Conservation (phyloP, 2,329 filamentous ascomycete genomes). For the Meredithiella fracta region DNA sequence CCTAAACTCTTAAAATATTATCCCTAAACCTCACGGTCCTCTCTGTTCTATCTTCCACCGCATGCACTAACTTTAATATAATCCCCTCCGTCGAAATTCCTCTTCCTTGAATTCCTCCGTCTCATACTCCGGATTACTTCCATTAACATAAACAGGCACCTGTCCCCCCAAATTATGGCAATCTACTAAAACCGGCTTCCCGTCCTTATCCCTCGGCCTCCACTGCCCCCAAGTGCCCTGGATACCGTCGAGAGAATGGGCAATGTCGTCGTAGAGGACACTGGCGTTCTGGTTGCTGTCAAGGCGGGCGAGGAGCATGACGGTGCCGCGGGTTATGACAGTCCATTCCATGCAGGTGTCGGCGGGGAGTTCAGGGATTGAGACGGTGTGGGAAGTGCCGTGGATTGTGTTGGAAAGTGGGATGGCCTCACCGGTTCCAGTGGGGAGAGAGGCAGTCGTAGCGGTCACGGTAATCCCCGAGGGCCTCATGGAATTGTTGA, state of each 20-base stretch:
- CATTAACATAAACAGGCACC: conserved; percentile 11
- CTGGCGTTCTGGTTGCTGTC: conserved; percentile 8
- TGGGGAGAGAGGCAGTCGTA: not conserved
- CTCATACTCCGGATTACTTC: conserved; percentile 10
- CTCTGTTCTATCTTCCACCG: not conserved
- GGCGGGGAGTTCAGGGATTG: not conserved
- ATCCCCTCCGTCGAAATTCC: conserved; percentile 10
- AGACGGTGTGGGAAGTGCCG: not conserved
- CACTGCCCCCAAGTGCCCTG: conserved; percentile 11
- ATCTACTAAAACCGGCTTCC: conserved; percentile 7
- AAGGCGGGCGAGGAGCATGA: conserved; percentile 12
- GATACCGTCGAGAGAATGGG: conserved; percentile 13
- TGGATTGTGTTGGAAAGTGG: not conserved
- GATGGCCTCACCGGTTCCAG: not conserved
- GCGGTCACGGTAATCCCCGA: not conserved
- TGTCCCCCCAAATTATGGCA: conserved; percentile 13
- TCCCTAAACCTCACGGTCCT: not conserved
- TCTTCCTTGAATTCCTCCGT: conserved; percentile 3
- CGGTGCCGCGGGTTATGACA: conserved; percentile 12
- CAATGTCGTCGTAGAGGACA: conserved; percentile 14
- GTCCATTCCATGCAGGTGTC: conserved; percentile 14
- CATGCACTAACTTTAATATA: conserved; percentile 11
- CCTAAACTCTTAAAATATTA: not conserved
- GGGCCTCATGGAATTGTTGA: not conserved
- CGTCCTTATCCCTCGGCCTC: conserved; percentile 8